Evolutionary conservation across 495 filamentous ascomycete genomes (phyloP).

Genomic region (Aspergillus biplanus): DNA sequence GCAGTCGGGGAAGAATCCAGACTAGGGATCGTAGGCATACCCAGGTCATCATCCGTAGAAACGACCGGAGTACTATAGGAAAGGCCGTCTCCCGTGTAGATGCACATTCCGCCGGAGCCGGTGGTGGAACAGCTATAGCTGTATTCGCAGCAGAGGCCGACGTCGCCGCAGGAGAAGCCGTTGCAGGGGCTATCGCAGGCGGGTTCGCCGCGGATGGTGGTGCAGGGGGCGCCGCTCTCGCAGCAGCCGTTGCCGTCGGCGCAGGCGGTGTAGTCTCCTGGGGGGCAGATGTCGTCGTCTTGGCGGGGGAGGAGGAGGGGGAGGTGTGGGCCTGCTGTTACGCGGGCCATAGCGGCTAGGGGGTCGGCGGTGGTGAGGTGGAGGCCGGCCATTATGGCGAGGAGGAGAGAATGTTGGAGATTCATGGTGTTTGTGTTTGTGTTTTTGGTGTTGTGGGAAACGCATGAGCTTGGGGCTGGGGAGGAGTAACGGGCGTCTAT

Average conservation of each 20-base stretch:
- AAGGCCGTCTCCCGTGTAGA: neutral
- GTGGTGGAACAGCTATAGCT: neutral
- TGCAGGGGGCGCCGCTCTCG: conserved; percentile 15
- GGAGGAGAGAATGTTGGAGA: neutral
- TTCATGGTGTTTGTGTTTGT: too few species aligned
- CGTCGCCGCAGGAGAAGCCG: conserved; percentile 7
- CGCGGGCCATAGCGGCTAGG: neutral
- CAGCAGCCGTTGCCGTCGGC: conserved; percentile 14
- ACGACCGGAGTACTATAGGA: neutral
- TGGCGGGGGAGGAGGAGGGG: neutral
- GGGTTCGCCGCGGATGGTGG: conserved; percentile 10
- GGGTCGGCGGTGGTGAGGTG: neutral
- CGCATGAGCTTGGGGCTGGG: too few species aligned
- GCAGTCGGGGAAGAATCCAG: neutral
- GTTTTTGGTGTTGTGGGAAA: too few species aligned
- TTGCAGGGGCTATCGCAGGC: conserved; percentile 12
- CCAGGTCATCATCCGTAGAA: neutral
- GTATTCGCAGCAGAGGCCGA: conserved; percentile 12
- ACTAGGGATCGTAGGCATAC: neutral
- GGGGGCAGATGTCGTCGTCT: conserved; percentile 4
- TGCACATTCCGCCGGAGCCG: neutral
- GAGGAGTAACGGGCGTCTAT: too few species aligned
- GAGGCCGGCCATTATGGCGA: neutral
- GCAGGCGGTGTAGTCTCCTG: conserved; percentile 7
- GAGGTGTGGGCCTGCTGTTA: neutral